Percentiles rank a stretch among this genome's conserved stretches.
These are phyloP conservation scores for Candida palmyrensis DNA, from an alignment of 805 yeast genomes.

Conservation along the genomic window DNA sequence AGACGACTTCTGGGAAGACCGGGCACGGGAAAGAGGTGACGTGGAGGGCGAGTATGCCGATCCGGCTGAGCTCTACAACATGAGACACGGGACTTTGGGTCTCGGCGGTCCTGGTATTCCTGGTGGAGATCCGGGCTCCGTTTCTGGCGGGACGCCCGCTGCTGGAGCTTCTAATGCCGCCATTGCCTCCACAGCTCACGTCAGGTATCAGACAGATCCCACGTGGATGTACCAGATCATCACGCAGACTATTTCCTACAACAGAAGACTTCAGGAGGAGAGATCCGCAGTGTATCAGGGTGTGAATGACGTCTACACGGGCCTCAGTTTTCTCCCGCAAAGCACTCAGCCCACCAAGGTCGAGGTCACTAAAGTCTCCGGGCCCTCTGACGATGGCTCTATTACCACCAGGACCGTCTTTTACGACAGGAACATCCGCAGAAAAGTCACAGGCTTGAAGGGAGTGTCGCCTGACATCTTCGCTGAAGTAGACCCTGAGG, in stretches of 20 bases:
- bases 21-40: constrained; percentile 55
- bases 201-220: constrained; percentile 50
- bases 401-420: constrained; percentile 43
- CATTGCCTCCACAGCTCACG: constrained; percentile 27
- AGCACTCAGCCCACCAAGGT: constrained; percentile 66
- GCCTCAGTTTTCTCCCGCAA: constrained; percentile 68
- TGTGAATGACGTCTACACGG: constrained; percentile 76
- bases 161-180: constrained; percentile 30
- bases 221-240: constrained; percentile 88
- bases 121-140: constrained; percentile 43
- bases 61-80: constrained; percentile 49
- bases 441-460: constrained; percentile 58
- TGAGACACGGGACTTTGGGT: constrained; percentile 14
- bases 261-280: constrained; percentile 52
- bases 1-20: constrained; percentile 85
- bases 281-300: constrained; percentile 59
- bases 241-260: constrained; percentile 67
- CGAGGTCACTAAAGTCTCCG: neutral
- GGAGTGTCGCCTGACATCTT: constrained; percentile 56
- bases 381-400: constrained; percentile 20
- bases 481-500: constrained; percentile 52
- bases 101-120: constrained; percentile 29
- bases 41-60: constrained; percentile 69
- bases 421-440: constrained; percentile 41
- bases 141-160: constrained; percentile 40